Base-by-base conservation (phyloP, 805 yeast species). In the Wickerhamiella shivajii region DNA sequence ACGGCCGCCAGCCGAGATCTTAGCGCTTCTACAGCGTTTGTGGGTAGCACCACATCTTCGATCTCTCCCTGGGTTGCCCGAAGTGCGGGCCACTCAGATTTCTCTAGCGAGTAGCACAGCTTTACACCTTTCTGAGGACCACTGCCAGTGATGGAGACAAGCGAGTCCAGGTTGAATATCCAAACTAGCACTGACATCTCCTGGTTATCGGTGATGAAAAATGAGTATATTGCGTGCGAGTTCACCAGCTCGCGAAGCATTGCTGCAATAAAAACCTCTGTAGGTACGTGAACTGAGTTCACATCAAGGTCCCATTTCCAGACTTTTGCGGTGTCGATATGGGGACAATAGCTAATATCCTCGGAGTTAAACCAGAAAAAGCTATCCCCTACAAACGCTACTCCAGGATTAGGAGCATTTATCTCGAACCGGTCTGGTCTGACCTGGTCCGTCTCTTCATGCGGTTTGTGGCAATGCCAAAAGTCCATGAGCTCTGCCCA, bases 401-500 rank as follows among this genome's bases (percentile, higher is more conserved):
- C 51, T 19, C 55, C 50, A 0, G 44, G 39, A 4, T 49, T 33
- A 3, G 87, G 78, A 16, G 37, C 45, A 43, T 51, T 36, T 40
- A 40, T 34, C 17, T 39, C 39, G 1, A 52, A 49, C 28, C 53
- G 55, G 22, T 43, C 35, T 17, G 45, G 35, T 18, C 42, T 42
- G 34, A 29, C 29, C 12, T 35, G 31, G 32, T 20, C 20, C 23
- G 31, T 18, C 28, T 27, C 29, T 21, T 39, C 28, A 28, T 40
- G 40, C 1, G 65, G 65, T 36, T 59, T 60, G 37, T 87, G 96
- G 50, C 98, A 87, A 52, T 87, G 96, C 98, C 98, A 87, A 43
- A 77, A 78, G 38, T 87, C 97, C 93, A 87, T 77, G 67, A 90
- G 59, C 51, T 87, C 98, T 10, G 77, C 71, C 98, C 98, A 87